These are phyloP conservation scores for Fusarium brevicatenulatum DNA, from an alignment of 2,329 filamentous ascomycete genomes.

Conservation along the genomic window DNA sequence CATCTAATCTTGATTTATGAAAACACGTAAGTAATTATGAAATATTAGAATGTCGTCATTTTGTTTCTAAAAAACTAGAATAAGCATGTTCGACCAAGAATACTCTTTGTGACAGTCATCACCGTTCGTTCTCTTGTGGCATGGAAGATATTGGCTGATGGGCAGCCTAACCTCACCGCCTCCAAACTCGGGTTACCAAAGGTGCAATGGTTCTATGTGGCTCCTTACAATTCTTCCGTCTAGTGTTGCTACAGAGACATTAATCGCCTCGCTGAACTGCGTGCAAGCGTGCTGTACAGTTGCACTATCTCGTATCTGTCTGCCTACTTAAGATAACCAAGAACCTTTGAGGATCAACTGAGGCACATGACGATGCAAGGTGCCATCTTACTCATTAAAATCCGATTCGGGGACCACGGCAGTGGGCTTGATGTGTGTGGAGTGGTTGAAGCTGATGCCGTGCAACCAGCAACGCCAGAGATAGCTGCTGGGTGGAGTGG, in stretches of 20 bases:
- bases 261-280: constrained; percentile 6
- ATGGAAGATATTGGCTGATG: not conserved
- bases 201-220: not conserved
- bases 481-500: constrained; percentile 1
- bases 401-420: not conserved
- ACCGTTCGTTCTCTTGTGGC: not conserved
- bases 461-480: constrained; percentile 24
- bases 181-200: not conserved
- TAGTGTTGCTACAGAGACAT: constrained; percentile 2
- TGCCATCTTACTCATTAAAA: constrained; percentile 2
- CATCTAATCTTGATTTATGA: not conserved
- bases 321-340: constrained; percentile 20
- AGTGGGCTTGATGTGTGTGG: constrained; percentile 3
- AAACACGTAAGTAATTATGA: not conserved
- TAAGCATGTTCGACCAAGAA: not conserved
- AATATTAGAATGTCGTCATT: not conserved
- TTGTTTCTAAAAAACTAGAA: no score
- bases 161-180: constrained; percentile 19
- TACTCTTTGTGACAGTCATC: not conserved
- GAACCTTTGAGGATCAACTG: constrained; percentile 24
- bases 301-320: constrained; percentile 21
- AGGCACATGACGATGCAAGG: constrained; percentile 27
- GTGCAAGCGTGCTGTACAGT: constrained; percentile 17
- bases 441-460: constrained; percentile 31
- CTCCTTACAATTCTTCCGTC: not conserved